These are phyloP conservation scores for Syzygium syzygioides DNA, from an alignment of 441 rosid genomes.

Conservation along the genomic window DNA sequence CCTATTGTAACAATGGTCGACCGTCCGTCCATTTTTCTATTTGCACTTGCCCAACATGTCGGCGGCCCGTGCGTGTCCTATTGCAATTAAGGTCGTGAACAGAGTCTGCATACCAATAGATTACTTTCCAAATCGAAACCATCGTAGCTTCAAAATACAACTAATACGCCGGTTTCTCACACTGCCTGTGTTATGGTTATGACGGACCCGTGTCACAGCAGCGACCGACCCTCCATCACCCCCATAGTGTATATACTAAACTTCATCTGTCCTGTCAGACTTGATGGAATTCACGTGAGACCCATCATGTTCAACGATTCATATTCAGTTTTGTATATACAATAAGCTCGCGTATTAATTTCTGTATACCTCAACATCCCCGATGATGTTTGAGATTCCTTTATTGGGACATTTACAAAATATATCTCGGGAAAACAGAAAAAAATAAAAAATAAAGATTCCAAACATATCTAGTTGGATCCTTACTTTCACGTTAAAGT, in stretches of 20 bases:
- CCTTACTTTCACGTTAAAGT: too few relatives aligned
- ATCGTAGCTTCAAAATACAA: not conserved
- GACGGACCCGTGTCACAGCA: too few relatives aligned
- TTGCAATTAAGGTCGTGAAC: not conserved
- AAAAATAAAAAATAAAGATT: too few relatives aligned
- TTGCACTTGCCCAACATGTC: not conserved
- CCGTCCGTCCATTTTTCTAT: not conserved
- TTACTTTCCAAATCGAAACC: not conserved
- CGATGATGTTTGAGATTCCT: too few relatives aligned
- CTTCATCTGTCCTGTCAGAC: not conserved
- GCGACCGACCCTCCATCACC: too few relatives aligned
- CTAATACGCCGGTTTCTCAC: not conserved
- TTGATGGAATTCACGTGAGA: fast-evolving
- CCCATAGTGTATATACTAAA: not conserved
- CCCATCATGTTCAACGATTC: not conserved
- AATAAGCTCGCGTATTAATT: not conserved
- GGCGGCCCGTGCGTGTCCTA: not conserved
- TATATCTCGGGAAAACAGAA: fast-evolving
- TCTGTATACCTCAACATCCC: fast-evolving
- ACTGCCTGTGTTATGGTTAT: not conserved
- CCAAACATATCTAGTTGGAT: not conserved
- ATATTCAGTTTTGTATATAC: fast-evolving
- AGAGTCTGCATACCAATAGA: not conserved
- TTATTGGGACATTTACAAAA: fast-evolving
- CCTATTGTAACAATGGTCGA: not conserved